Conservation (phyloP, 228 moss, liverwort and hornwort species). For the Sphagnum magellanicum region DNA sequence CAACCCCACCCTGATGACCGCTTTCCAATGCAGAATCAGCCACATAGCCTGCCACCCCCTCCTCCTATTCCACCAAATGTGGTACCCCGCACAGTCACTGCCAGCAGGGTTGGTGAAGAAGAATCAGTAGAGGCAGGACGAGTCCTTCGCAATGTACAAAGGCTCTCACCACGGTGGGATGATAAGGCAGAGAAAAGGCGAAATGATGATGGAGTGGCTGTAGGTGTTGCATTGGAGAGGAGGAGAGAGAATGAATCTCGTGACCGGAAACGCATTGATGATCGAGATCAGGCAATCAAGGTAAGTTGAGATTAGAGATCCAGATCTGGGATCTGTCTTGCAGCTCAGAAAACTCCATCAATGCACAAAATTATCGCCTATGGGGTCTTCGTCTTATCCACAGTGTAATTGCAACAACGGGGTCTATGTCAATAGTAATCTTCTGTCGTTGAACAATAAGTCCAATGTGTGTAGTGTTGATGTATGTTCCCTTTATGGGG, state of each 20-base stretch:
- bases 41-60: constrained; percentile 80
- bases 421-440: no score
- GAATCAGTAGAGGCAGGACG: constrained; percentile 80
- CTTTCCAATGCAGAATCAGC: constrained; percentile 84
- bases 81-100: constrained; percentile 68
- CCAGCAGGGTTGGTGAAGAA: constrained; percentile 35
- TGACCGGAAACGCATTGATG: constrained; percentile 76
- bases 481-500: no score
- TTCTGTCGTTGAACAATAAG: no score
- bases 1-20: constrained; percentile 94
- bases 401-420: no score
- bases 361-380: no score
- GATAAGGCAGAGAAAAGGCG: constrained; percentile 84
- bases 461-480: no score
- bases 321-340: background rate
- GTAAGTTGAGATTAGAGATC: constrained; percentile 21
- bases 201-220: constrained; percentile 47
- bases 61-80: constrained; percentile 86
- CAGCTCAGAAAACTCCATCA: background rate
- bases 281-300: constrained; percentile 71
- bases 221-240: constrained; percentile 40
- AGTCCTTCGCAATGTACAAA: constrained; percentile 41
- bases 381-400: no score
- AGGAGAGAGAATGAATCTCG: constrained; percentile 83
- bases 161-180: constrained; percentile 66